These are phyloP conservation scores for Serendipita vermifera DNA, from an alignment of 768 basidiomycete species.

Conservation along the genomic window DNA sequence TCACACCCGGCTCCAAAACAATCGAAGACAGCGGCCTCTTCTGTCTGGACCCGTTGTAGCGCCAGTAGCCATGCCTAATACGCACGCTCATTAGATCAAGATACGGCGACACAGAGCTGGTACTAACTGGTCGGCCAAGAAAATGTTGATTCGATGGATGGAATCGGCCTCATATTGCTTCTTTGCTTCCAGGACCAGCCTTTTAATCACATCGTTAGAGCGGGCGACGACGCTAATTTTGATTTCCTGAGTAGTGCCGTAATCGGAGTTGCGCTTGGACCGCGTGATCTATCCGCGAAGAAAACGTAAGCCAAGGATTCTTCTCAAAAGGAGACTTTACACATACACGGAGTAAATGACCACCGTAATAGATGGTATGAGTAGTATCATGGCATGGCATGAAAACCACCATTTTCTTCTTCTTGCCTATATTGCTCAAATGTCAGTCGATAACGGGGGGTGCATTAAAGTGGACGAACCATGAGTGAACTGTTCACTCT, in stretches of 20 bases:
- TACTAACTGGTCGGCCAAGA: constrained; percentile 75
- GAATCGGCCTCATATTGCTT: constrained; percentile 84
- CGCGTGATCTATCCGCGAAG: constrained; percentile 50
- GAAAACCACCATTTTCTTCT: constrained; percentile 70
- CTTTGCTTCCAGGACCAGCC: constrained; percentile 75
- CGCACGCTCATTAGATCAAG: constrained; percentile 12
- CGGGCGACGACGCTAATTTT: constrained; percentile 85
- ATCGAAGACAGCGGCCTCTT: constrained; percentile 90
- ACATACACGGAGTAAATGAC: constrained; percentile 73
- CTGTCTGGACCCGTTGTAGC: constrained; percentile 78
- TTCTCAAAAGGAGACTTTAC: constrained; percentile 15
- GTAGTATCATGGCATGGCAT: constrained; percentile 75
- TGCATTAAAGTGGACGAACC: background rate
- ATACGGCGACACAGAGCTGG: background rate
- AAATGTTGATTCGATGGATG: constrained; percentile 80
- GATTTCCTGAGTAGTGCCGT: constrained; percentile 51
- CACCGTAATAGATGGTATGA: constrained; percentile 80
- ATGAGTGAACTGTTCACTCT: constrained; percentile 29
- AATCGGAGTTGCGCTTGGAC: constrained; percentile 54
- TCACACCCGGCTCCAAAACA: constrained; percentile 76
- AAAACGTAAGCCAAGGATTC: constrained; percentile 18
- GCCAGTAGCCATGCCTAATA: constrained; percentile 65
- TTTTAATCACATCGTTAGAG: constrained; percentile 78
- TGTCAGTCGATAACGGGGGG: background rate
- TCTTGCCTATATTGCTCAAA: constrained; percentile 22